Conservation (phyloP, 495 filamentous ascomycete genomes). For the Aspergillus diversus region DNA sequence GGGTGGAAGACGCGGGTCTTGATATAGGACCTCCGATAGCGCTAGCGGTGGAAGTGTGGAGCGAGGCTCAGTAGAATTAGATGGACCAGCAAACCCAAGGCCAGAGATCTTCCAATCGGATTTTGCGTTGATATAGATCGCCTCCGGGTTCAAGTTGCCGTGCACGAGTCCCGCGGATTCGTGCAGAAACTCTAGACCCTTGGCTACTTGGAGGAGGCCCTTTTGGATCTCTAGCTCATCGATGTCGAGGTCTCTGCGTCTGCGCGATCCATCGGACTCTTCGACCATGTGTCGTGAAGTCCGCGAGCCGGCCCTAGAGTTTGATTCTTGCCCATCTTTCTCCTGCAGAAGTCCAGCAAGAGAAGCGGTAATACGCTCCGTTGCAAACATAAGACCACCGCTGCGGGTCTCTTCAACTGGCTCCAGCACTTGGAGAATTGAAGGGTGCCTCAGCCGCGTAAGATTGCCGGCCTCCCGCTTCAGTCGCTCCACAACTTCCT, state of each 20-base stretch:
- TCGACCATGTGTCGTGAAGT: constrained; percentile 81
- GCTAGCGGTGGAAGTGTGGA: constrained; percentile 74
- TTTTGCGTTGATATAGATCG: constrained; percentile 94
- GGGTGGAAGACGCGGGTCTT: constrained; percentile 80
- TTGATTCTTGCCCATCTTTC: constrained; percentile 86
- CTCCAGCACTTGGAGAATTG: constrained; percentile 88
- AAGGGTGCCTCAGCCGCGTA: constrained; percentile 85
- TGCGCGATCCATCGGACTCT: constrained; percentile 71
- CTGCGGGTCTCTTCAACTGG: constrained; percentile 91
- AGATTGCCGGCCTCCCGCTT: constrained; percentile 90
- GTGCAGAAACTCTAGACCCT: constrained; percentile 93
- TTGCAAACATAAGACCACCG: constrained; percentile 94
- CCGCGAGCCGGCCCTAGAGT: constrained; percentile 60
- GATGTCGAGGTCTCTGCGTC: constrained; percentile 85
- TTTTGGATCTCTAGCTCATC: constrained; percentile 98
- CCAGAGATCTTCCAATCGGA: constrained; percentile 99
- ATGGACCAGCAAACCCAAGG: constrained; percentile 82
- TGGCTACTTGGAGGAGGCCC: constrained; percentile 87
- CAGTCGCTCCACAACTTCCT: constrained; percentile 86
- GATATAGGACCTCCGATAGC: constrained; percentile 79
- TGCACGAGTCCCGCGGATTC: constrained; percentile 95
- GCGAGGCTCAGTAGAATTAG: constrained; percentile 67
- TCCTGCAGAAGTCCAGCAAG: constrained; percentile 81
- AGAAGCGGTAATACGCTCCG: constrained; percentile 85
- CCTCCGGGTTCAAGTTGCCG: constrained; percentile 91